phyloP scores from a whole-genome alignment of 257 asterid genomes.

The Solanum lycopersicoides region DNA sequence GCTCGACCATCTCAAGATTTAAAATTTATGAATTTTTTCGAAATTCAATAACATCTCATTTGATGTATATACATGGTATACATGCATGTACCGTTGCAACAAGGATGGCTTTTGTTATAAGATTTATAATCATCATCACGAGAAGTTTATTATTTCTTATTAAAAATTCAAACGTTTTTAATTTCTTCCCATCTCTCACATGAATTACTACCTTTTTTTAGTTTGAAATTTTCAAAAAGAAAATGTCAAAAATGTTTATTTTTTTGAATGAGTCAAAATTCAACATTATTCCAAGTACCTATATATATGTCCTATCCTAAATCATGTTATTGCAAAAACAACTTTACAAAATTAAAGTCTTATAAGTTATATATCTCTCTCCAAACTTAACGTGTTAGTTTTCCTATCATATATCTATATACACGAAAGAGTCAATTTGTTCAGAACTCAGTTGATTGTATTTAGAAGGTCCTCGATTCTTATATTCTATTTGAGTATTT shows the following conservation, averaged over 20 bases:
- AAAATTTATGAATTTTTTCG: neutral
- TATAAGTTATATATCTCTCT: neutral
- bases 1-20: neutral
- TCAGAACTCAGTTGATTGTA: neutral
- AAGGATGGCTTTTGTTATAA: neutral
- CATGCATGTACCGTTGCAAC: neutral
- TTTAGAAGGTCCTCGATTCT: neutral
- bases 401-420: neutral
- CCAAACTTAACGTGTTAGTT: neutral
- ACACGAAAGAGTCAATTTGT: neutral
- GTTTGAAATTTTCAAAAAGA: neutral
- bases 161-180: neutral
- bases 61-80: neutral
- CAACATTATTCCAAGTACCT: neutral
- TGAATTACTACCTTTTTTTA: neutral
- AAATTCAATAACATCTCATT: neutral
- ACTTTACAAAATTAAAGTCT: neutral
- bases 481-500: neutral
- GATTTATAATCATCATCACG: neutral
- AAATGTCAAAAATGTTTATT: neutral
- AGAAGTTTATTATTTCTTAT: neutral
- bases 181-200: neutral
- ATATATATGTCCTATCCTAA: neutral
- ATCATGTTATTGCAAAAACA: neutral
- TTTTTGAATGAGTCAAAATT: neutral